Base-by-base conservation (phyloP, 2,329 filamentous ascomycete species). In the Bertia moriformis region DNA sequence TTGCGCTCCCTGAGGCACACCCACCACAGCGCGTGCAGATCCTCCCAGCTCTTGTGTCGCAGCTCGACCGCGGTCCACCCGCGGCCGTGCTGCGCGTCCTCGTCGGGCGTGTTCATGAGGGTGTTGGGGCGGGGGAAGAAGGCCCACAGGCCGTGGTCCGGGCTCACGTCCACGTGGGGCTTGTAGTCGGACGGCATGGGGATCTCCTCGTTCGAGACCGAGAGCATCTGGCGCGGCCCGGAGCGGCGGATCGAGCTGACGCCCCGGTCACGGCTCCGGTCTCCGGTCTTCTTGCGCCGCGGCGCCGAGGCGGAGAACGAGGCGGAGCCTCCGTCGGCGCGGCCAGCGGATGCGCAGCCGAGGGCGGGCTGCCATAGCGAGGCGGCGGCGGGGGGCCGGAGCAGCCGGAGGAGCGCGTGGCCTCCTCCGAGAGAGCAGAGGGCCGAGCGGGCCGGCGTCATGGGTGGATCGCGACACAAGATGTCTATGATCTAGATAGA, bases 11-110 rank as follows among this genome's bases (percentile, higher is more conserved):
- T 87, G 43, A 82, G 72, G 56, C 91, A 96, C 41, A 87, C 73
- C 86, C 88, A 98, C 87, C 89, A 98, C 52, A 98, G 68, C 44
- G 69, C 67, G 59, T 96, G 88, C 50, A 98, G 63, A 57, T 96
- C 88, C 44, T 94, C 85, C 84, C 87, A 98, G 45, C 81, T 86
- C 63, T 95, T 95, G 45, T 73, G 69, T 45, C 88, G 73, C 52
- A 98, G 67, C 65, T 98, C 91, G 60, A 85, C 74, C 4, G 83
- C 77, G 10, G 71, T 77, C 91, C 91, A 98, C 19, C 76, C 67
- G 40, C 91, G 74, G 14, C 91, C 91, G 58, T 91, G 80, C 45
- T 72, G 64, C 38, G 67, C 56, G 40, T 83, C 76, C 47, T 89
- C 78, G 24, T 75, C 69, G 4, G 88, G 87, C 4, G 78, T 78